Evolutionary conservation across 169 alveolate genomes (phyloP).

Genomic region (Ichthyophthirius multifiliis): DNA sequence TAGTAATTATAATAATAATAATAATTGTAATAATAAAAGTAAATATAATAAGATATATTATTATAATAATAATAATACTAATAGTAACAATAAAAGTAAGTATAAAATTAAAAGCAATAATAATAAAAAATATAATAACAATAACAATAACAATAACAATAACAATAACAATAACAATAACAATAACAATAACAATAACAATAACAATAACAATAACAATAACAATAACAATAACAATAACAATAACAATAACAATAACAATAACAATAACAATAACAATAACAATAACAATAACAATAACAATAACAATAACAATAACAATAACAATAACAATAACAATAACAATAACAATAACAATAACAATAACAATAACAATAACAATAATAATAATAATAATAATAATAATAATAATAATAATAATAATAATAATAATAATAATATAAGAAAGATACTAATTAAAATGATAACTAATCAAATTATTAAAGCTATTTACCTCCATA

Average conservation of each 20-base stretch:
- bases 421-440: too few relatives aligned
- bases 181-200: neutral
- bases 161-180: too few relatives aligned
- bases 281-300: neutral
- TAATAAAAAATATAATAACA: neutral
- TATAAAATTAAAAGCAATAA: neutral
- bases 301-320: neutral
- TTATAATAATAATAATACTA: too few relatives aligned
- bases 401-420: too few relatives aligned
- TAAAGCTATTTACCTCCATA: neutral
- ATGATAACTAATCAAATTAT: neutral
- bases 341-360: too few relatives aligned
- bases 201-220: neutral
- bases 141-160: neutral
- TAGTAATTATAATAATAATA: too few relatives aligned
- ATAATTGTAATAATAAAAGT: too few relatives aligned
- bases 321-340: too few relatives aligned
- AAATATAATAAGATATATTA: neutral
- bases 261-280: neutral
- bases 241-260: neutral
- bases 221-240: neutral
- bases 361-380: too few relatives aligned
- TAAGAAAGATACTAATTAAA: neutral
- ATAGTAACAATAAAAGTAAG: too few relatives aligned
- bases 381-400: too few relatives aligned